These are phyloP conservation scores for Juglanconis sp. DNA, from an alignment of 2,329 filamentous ascomycete species.

Conservation along the genomic window DNA sequence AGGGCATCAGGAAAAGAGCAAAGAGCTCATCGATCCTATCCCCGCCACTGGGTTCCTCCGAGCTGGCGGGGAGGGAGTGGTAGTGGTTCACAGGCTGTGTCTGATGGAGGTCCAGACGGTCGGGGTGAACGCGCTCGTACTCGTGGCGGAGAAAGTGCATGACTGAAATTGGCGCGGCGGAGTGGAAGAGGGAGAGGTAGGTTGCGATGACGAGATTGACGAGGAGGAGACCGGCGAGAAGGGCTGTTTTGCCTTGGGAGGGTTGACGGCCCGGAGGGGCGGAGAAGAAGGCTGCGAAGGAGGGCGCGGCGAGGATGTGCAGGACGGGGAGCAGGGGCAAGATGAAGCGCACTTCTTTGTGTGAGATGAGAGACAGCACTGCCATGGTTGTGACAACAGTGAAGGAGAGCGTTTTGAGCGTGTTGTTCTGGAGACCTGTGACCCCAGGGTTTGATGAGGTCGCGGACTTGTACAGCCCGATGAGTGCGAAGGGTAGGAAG, in stretches of 20 bases:
- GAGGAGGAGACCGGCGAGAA: slow-evolving; percentile 57
- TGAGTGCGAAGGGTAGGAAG: slow-evolving; percentile 70
- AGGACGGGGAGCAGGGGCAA: slow-evolving; percentile 88
- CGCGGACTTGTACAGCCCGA: slow-evolving; percentile 57
- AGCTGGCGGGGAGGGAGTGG: slow-evolving; percentile 23
- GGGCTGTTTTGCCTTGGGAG: slow-evolving; percentile 41
- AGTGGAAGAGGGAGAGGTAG: slow-evolving; percentile 75
- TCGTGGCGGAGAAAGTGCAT: slow-evolving; percentile 71
- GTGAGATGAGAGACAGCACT: slow-evolving; percentile 73
- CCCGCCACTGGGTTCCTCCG: slow-evolving; percentile 20
- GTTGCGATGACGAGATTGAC: slow-evolving; percentile 68
- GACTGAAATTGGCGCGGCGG: slow-evolving; percentile 74
- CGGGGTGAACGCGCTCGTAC: slow-evolving; percentile 59
- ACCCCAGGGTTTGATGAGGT: slow-evolving; percentile 32
- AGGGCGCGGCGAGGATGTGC: slow-evolving; percentile 72
- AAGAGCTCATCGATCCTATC: slow-evolving; percentile 47
- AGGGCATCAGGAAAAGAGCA: slow-evolving; percentile 86
- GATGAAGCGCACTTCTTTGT: slow-evolving; percentile 97
- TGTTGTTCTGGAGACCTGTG: slow-evolving; percentile 36
- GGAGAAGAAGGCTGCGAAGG: slow-evolving; percentile 62
- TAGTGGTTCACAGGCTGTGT: slow-evolving; percentile 14
- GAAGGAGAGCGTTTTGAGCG: slow-evolving; percentile 54
- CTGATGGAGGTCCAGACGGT: slow-evolving; percentile 31
- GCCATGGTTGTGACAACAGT: slow-evolving; percentile 58
- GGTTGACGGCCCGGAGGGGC: slow-evolving; percentile 25